phyloP scores from a whole-genome alignment of 2,329 filamentous ascomycete genomes.

The Mollisia scopiformis region DNA sequence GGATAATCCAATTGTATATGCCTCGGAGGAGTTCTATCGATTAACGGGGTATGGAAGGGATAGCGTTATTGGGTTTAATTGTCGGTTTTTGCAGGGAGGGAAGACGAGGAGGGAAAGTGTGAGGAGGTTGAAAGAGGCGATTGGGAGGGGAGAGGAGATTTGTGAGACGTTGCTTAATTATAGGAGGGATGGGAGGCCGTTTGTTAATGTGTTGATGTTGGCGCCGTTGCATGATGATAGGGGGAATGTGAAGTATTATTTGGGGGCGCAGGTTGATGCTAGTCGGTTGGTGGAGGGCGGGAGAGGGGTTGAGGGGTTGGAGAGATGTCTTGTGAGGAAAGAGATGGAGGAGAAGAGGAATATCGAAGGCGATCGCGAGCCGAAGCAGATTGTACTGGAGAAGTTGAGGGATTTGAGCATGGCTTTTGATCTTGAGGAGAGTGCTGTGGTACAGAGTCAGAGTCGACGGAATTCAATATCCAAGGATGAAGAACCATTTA shows the following conservation, averaged over 20 bases:
- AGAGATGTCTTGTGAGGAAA: slow-evolving; percentile 5
- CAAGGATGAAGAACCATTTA: not conserved
- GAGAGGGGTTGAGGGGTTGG: slow-evolving; percentile 17
- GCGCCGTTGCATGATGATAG: slow-evolving; percentile 17
- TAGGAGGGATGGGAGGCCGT: slow-evolving; percentile 17
- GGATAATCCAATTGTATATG: slow-evolving; percentile 77
- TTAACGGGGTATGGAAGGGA: slow-evolving; percentile 86
- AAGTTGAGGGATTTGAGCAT: slow-evolving; percentile 12
- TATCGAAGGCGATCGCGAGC: not conserved
- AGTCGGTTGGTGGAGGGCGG: slow-evolving; percentile 13
- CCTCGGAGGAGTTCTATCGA: slow-evolving; percentile 89
- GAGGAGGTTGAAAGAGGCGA: slow-evolving; percentile 6
- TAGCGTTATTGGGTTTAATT: slow-evolving; percentile 87
- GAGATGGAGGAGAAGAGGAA: not conserved
- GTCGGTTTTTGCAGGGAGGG: slow-evolving; percentile 86
- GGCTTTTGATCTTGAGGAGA: slow-evolving; percentile 67
- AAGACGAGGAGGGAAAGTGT: slow-evolving; percentile 77
- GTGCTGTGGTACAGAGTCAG: slow-evolving; percentile 61
- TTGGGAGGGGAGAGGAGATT: slow-evolving; percentile 7
- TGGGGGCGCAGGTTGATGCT: slow-evolving; percentile 21
- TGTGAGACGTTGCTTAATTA: slow-evolving; percentile 21
- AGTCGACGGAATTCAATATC: slow-evolving; percentile 58
- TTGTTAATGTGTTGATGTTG: slow-evolving; percentile 18
- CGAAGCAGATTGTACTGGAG: slow-evolving; percentile 2
- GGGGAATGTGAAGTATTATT: slow-evolving; percentile 18